Evolutionary conservation across 768 basidiomycete species (phyloP).

Genomic region (Glaciozyma martinii): DNA sequence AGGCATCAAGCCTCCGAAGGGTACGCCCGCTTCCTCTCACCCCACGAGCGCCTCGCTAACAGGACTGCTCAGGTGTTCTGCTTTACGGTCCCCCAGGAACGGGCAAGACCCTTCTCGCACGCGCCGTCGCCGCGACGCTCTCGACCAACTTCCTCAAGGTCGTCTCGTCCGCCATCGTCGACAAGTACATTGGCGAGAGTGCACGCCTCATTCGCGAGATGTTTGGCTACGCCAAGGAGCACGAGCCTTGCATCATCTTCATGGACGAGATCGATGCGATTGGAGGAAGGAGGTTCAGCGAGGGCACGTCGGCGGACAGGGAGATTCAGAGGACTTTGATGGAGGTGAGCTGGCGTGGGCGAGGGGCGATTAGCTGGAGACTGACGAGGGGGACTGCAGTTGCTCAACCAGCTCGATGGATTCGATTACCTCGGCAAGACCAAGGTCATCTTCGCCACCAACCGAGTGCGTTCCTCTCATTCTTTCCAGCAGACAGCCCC

Average conservation of each 20-base stretch:
- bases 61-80: constrained; percentile 48
- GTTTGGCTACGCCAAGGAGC: constrained; percentile 96
- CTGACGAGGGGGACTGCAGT: constrained; percentile 44
- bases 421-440: constrained; percentile 93
- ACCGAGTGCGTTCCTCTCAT: constrained; percentile 46
- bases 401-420: constrained; percentile 98
- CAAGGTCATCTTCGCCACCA: constrained; percentile 99
- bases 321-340: constrained; percentile 98
- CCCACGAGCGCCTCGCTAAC: not conserved
- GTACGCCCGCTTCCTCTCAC: constrained; percentile 36
- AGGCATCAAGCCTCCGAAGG: constrained; percentile 92
- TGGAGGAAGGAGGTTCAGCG: constrained; percentile 79
- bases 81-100: constrained; percentile 95
- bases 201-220: constrained; percentile 94
- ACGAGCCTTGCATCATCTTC: constrained; percentile 63
- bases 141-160: constrained; percentile 99
- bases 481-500: not conserved
- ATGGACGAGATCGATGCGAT: constrained; percentile 68
- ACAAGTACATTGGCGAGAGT: constrained; percentile 97
- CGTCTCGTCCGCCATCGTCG: constrained; percentile 93
- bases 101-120: constrained; percentile 87
- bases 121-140: constrained; percentile 91
- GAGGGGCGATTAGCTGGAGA: not conserved
- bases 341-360: constrained; percentile 53
- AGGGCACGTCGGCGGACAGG: constrained; percentile 94